phyloP scores from a whole-genome alignment of 2,329 filamentous ascomycete species.

The Chaetomium olivaceum region DNA sequence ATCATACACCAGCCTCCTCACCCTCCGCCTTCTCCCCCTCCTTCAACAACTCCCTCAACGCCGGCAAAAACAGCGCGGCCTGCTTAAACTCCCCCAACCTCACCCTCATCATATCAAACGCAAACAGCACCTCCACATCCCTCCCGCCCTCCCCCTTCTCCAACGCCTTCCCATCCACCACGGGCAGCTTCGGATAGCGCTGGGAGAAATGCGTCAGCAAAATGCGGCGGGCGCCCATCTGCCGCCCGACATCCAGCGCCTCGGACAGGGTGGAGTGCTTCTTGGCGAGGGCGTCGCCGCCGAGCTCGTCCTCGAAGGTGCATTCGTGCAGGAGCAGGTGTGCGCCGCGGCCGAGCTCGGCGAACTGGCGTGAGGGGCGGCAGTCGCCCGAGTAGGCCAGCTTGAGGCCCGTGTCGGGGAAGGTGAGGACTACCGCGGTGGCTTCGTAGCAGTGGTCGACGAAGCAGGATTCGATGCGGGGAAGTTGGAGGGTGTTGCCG shows the following conservation, averaged over 20 bases:
- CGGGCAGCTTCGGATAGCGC: conserved; percentile 77
- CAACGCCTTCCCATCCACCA: conserved; percentile 32
- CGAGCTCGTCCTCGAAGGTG: conserved; percentile 87
- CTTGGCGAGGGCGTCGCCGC: conserved; percentile 78
- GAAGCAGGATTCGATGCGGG: conserved; percentile 62
- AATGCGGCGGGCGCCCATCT: conserved; percentile 78
- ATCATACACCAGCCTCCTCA: conserved; percentile 31
- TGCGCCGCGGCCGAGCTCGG: conserved; percentile 67
- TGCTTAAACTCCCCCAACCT: conserved; percentile 69
- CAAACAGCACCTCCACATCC: conserved; percentile 67
- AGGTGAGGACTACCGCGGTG: conserved; percentile 74
- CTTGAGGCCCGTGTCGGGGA: conserved; percentile 72
- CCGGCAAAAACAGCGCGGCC: conserved; percentile 63
- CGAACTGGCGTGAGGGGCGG: conserved; percentile 72
- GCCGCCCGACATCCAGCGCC: conserved; percentile 72
- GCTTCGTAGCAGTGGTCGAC: conserved; percentile 81
- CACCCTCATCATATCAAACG: conserved; percentile 78
- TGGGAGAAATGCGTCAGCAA: conserved; percentile 95
- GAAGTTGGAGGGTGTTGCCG: conserved; percentile 63
- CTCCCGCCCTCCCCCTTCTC: conserved; percentile 30
- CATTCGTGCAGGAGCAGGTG: conserved; percentile 93
- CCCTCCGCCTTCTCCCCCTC: conserved; percentile 38
- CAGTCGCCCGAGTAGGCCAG: conserved; percentile 95
- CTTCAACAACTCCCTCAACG: conserved; percentile 58
- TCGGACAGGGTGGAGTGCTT: conserved; percentile 88